phyloP scores from a whole-genome alignment of 2,329 filamentous ascomycete species.

The Aspergillus sclerotialis region DNA sequence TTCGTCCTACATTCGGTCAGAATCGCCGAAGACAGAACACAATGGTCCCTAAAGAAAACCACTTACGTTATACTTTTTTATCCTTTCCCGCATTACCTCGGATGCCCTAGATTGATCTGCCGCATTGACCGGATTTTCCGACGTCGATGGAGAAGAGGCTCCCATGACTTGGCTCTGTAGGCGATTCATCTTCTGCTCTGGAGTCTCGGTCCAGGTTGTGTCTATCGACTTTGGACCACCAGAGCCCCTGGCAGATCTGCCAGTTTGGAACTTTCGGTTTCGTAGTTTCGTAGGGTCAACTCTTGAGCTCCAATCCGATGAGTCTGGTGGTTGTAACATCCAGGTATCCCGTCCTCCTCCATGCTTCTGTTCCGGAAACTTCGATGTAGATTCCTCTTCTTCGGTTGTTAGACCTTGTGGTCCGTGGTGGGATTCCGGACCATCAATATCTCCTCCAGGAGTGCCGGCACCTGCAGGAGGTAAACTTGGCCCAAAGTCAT shows the following conservation, averaged over 20 bases:
- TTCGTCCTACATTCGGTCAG: not conserved
- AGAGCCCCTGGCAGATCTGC: slow-evolving; percentile 48
- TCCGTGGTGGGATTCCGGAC: not conserved
- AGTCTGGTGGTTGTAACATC: slow-evolving; percentile 67
- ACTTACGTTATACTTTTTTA: slow-evolving; percentile 54
- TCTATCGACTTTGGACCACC: slow-evolving; percentile 17
- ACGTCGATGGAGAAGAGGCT: slow-evolving; percentile 37
- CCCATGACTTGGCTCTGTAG: slow-evolving; percentile 78
- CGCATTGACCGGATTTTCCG: slow-evolving; percentile 3
- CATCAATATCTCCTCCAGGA: no score
- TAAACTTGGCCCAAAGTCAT: slow-evolving; percentile 37
- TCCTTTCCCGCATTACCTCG: slow-evolving; percentile 37
- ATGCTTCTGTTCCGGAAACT: slow-evolving; percentile 19
- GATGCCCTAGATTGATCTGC: slow-evolving; percentile 22
- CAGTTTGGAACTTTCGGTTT: slow-evolving; percentile 74
- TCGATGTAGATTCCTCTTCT: not conserved
- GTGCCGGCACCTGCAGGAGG: slow-evolving; percentile 21
- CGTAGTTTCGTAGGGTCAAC: slow-evolving; percentile 78
- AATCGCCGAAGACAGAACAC: no score
- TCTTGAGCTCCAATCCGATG: slow-evolving; percentile 48
- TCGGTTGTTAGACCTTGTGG: not conserved
- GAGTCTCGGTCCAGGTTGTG: slow-evolving; percentile 85
- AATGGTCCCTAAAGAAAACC: no score
- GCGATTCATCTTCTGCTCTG: slow-evolving; percentile 75
- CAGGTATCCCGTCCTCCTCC: slow-evolving; percentile 67